These are phyloP conservation scores for Colletotrichum tropicale DNA, from an alignment of 2,329 filamentous ascomycete genomes.

Conservation along the genomic window DNA sequence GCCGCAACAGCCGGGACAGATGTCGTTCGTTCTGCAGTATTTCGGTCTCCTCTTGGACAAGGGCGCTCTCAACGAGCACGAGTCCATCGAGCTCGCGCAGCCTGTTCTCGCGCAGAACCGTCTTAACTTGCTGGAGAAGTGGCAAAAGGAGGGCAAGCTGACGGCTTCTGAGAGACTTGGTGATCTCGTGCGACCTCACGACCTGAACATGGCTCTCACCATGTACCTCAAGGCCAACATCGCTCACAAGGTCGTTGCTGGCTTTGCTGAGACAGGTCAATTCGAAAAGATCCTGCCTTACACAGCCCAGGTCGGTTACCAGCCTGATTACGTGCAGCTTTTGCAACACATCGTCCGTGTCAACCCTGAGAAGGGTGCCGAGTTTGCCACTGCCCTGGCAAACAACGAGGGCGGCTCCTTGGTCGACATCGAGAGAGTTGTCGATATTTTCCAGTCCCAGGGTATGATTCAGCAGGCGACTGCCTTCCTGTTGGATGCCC, in stretches of 20 bases:
- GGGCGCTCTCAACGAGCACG: constrained; percentile 88
- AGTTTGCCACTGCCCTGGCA: constrained; percentile 91
- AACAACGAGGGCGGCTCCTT: constrained; percentile 87
- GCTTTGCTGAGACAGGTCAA: constrained; percentile 92
- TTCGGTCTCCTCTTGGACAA: constrained; percentile 98
- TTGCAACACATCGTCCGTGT: constrained; percentile 91
- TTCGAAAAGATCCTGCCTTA: constrained; percentile 98
- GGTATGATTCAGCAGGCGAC: constrained; percentile 98
- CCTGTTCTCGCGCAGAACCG: constrained; percentile 93
- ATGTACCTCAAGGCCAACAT: constrained; percentile 93
- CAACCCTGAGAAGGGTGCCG: constrained; percentile 91
- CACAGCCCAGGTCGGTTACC: constrained; percentile 81
- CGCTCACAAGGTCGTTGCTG: constrained; percentile 92
- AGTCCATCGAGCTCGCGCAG: constrained; percentile 91
- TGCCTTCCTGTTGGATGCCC: constrained; percentile 93
- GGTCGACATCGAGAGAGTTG: constrained; percentile 91
- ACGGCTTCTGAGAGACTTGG: constrained; percentile 96
- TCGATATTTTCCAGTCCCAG: constrained; percentile 98
- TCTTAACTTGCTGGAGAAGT: constrained; percentile 96
- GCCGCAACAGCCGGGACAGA: constrained; percentile 79
- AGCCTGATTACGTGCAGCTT: constrained; percentile 92
- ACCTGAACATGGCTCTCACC: constrained; percentile 82
- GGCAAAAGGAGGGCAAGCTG: constrained; percentile 95
- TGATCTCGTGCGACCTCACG: constrained; percentile 89
- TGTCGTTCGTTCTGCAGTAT: constrained; percentile 95